A percentile compares a stretch with the other conserved stretches of the same genome.
These are phyloP conservation scores for Bolboschoenoplectus hybrid DNA, from an alignment of 202 grass and related monocot species.

Conservation along the genomic window DNA sequence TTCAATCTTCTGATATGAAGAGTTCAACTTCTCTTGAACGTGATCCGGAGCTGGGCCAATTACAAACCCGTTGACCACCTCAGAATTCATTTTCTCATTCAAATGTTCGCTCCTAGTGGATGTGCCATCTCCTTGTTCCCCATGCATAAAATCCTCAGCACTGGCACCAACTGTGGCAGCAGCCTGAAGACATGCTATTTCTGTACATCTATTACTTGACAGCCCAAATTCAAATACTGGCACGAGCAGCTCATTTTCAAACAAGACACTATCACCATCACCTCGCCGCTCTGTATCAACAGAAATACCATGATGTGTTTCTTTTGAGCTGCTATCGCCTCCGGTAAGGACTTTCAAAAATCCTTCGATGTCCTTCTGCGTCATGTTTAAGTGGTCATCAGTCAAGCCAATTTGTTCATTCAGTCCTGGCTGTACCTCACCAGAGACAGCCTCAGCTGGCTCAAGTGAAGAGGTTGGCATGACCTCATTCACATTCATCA, in stretches of 20 bases:
- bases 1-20: constrained; percentile 2
- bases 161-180: constrained; percentile 7
- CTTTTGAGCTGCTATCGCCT: constrained; percentile 22
- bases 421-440: background rate
- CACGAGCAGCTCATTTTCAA: constrained; percentile 33
- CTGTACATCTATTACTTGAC: constrained; percentile 15
- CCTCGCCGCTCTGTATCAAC: background rate
- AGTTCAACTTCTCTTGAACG: constrained; percentile 21
- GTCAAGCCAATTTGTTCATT: constrained; percentile 23
- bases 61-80: background rate
- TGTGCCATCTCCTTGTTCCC: constrained; percentile 7
- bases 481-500: constrained; percentile 25
- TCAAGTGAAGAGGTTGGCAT: constrained; percentile 16
- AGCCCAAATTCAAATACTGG: constrained; percentile 22
- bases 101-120: constrained; percentile 13
- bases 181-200: constrained; percentile 30
- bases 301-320: background rate
- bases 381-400: constrained; percentile 32
- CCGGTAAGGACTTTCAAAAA: constrained; percentile 35
- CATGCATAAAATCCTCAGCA: constrained; percentile 30
- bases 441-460: constrained; percentile 13
- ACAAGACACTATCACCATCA: constrained; percentile 7
- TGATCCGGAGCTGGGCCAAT: background rate
- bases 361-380: constrained; percentile 31
- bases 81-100: constrained; percentile 11